Base-by-base conservation (phyloP, 2,329 filamentous ascomycete genomes). In the Phoma sp. region DNA sequence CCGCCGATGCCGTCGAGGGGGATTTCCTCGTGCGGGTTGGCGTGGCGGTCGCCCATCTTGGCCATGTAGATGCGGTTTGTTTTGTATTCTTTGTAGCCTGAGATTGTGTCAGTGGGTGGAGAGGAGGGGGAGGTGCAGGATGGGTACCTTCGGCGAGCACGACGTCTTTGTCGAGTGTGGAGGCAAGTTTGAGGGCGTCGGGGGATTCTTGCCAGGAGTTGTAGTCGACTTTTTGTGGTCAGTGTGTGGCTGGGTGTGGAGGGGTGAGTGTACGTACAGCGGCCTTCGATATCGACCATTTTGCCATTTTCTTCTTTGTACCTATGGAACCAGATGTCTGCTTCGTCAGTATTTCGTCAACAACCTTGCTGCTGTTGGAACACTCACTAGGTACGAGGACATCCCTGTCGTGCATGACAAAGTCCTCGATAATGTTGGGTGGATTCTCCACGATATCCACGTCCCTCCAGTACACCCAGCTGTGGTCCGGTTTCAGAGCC, bases 391-490 rank as follows among this genome's bases (percentile, higher is more conserved):
- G 95, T 66, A 98, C 94, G 53, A 99, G 80, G 55, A 99, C 85
- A 75, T 99, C 95, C 71, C 88, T 88, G 75, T 99, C 91, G 71
- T 98, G 95, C 19, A 91, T 91, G 68, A 96, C 90, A 66, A 99
- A 96, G 70, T 99, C 95, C 78, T 99, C 93, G 31, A 99, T 82
- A 58, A 99, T 96, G 71, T 85, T 88, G 61, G 85, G 84, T 1
- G 94, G 92, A 74, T 90, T 96, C 72, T 99, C 93, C 41, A 91
- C 87, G 67, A 99, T 97, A 76, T 99, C 95, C 44, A 96, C 93
- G 74, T 99, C 95, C 57, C 95, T 87, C 95, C 95, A 99, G 76
- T 97, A 98, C 8, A 98, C 93, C 95, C 95, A 99, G 8, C 92
- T 94, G 74, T 99, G 95, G 58, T 98, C 92, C 0, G 92, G 87